phyloP scores from a whole-genome alignment of 2,329 filamentous ascomycete genomes.

The Aspergillus fijiensis region DNA sequence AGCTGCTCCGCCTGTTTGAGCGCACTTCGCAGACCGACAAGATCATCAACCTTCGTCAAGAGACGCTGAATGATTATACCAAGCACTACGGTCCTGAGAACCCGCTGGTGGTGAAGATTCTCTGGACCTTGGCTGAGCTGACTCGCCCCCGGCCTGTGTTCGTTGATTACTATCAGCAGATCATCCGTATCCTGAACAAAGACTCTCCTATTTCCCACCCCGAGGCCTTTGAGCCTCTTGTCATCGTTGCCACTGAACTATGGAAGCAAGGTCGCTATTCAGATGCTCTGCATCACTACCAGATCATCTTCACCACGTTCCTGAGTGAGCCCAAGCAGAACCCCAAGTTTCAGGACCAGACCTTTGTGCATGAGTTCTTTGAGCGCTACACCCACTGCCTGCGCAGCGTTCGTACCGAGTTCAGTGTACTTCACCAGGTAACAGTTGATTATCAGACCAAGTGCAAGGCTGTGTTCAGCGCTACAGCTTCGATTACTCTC shows the following conservation, averaged over 20 bases:
- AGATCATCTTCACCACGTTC: slow-evolving; percentile 40
- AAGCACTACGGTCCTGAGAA: slow-evolving; percentile 37
- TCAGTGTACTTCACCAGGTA: slow-evolving; percentile 34
- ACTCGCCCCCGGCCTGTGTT: slow-evolving; percentile 38
- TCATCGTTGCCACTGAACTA: slow-evolving; percentile 40
- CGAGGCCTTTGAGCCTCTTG: slow-evolving; percentile 40
- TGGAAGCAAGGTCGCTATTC: slow-evolving; percentile 40
- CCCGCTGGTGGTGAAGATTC: slow-evolving; percentile 36
- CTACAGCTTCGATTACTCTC: slow-evolving; percentile 37
- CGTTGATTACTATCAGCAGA: slow-evolving; percentile 41
- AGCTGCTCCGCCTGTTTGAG: slow-evolving; percentile 33
- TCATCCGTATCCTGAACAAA: slow-evolving; percentile 42
- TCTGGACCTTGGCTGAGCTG: slow-evolving; percentile 39
- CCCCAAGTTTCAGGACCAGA: slow-evolving; percentile 34
- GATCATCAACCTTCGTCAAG: slow-evolving; percentile 40
- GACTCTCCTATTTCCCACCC: slow-evolving; percentile 33
- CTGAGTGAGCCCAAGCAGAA: slow-evolving; percentile 34
- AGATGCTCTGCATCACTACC: slow-evolving; percentile 38
- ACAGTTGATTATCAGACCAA: slow-evolving; percentile 35
- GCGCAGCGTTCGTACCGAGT: slow-evolving; percentile 33
- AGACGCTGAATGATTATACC: slow-evolving; percentile 40
- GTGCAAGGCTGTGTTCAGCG: slow-evolving; percentile 37
- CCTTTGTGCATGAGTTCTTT: slow-evolving; percentile 35
- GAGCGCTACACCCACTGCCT: slow-evolving; percentile 39
- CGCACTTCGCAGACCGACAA: slow-evolving; percentile 34